Evolutionary conservation across 2,329 filamentous ascomycete species (phyloP), one percentile per base, ranked within the genome.

Genomic region (Ophiostoma sp.): DNA sequence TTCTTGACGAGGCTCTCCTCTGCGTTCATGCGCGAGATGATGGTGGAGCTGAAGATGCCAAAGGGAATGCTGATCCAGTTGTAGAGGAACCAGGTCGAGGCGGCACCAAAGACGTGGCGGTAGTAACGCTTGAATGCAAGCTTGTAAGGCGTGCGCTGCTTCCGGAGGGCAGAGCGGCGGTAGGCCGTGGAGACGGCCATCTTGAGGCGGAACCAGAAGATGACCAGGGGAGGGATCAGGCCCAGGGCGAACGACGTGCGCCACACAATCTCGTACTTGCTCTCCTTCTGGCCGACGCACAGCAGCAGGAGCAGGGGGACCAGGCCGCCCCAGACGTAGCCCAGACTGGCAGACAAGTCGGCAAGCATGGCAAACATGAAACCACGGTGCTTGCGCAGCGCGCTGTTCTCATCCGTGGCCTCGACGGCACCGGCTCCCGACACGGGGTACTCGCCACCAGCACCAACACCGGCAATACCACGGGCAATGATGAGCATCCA

Each of bases 11-110:
- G 75, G n/a, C 78, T 81, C 44, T 81, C 78, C 17, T 78, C 76
- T 0, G 80, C 74, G 36, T 81, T 81, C 36, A 81, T 76, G 33
- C 80, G 77, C 3, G 76, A 76, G 68, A 85, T 80, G 71, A 86
- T 86, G 31, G 83, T 85, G 0, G 83, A 83, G 70, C 81, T 82
- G 76, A 86, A 86, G 36, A 87, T 80, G 10, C 83, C 84, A 72
- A 86, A 86, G 0, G 85, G 84, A 6, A 72, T 65, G 72, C 68
- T 73, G 67, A 73, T 60, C 20, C 60, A 87, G 74, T 87, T 83
- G 75, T 87, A 82, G 35, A 80, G 75, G 75, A 86, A 86, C 84
- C 84, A 86, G 11, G 81, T 80, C 0, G 80, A 72, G 1, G 83
- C 80, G 7, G 80, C 80, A 17, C 84, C 84, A 3, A 85, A 74